phyloP scores from a whole-genome alignment of 352 stramenopile genomes.

The Globisporangium cederbergense region DNA sequence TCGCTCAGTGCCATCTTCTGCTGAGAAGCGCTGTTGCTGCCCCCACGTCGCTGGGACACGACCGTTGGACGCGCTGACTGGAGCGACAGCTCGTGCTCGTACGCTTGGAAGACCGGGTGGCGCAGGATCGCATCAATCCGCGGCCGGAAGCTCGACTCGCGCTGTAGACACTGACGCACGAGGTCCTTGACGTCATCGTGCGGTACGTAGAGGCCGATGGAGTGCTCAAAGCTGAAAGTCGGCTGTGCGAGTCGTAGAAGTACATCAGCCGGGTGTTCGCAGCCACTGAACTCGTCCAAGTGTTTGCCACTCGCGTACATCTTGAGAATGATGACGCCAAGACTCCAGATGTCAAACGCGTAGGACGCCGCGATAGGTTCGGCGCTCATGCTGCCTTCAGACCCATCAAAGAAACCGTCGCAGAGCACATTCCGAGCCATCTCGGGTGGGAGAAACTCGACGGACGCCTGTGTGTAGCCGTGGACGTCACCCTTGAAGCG shows the following conservation, averaged over 20 bases:
- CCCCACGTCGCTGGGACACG: not conserved
- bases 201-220: constrained; percentile 41
- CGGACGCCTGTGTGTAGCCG: constrained; percentile 10
- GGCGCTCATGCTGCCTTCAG: constrained; percentile 11
- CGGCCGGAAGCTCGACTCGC: constrained; percentile 31
- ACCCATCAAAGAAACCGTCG: constrained; percentile 13
- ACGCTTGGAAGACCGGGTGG: constrained; percentile 35
- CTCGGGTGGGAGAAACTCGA: constrained; percentile 49
- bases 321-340: constrained; percentile 58
- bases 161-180: constrained; percentile 36
- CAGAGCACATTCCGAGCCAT: constrained; percentile 37
- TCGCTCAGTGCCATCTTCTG: constrained; percentile 16
- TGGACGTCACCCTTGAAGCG: constrained; percentile 25
- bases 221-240: constrained; percentile 40
- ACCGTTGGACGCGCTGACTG: not conserved
- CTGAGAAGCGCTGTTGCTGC: not conserved
- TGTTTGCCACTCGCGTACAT: constrained; percentile 40
- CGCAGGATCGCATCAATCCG: constrained; percentile 33
- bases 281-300: constrained; percentile 49
- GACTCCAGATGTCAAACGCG: constrained; percentile 56
- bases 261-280: constrained; percentile 26
- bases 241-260: constrained; percentile 30
- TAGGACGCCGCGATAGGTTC: constrained; percentile 18
- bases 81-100: constrained; percentile 21
- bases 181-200: constrained; percentile 46